phyloP scores from a whole-genome alignment of 305 asterid genomes.

The Coffea humblotiana region DNA sequence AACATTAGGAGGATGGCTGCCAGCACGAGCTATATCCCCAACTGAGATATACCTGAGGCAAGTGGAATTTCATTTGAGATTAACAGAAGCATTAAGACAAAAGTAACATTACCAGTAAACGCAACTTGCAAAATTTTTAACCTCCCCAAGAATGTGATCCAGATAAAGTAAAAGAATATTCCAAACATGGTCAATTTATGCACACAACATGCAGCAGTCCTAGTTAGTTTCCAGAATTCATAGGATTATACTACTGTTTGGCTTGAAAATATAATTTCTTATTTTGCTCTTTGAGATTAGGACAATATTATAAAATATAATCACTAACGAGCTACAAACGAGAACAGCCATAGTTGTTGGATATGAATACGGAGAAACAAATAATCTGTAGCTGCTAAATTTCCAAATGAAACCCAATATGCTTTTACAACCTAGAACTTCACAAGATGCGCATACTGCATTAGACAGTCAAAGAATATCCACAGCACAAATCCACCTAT shows the following conservation, averaged over 20 bases:
- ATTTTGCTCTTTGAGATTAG: background rate
- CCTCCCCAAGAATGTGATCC: background rate
- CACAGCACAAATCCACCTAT: too few relatives aligned
- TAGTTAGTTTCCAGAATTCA: background rate
- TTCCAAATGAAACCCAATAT: background rate
- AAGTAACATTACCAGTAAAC: background rate
- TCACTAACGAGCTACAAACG: background rate
- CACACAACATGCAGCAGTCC: background rate
- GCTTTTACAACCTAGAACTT: too few relatives aligned
- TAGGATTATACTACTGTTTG: background rate
- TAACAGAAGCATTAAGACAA: background rate
- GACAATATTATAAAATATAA: background rate
- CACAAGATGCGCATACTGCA: too few relatives aligned
- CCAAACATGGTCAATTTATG: background rate
- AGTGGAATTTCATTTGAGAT: constrained; percentile 13
- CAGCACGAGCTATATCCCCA: constrained; percentile 88
- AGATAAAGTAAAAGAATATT: background rate
- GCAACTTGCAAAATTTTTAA: background rate
- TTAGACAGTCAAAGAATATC: too few relatives aligned
- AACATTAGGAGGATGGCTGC: constrained; percentile 89
- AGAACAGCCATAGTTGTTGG: background rate
- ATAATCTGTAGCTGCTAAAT: background rate
- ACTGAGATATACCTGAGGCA: constrained; percentile 71
- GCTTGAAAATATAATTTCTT: background rate
- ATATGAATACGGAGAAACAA: background rate